Evolutionary conservation across 352 stramenopile species (phyloP), one percentile per base, ranked within the genome.

Genomic region (Poterioochromonas sp.): DNA sequence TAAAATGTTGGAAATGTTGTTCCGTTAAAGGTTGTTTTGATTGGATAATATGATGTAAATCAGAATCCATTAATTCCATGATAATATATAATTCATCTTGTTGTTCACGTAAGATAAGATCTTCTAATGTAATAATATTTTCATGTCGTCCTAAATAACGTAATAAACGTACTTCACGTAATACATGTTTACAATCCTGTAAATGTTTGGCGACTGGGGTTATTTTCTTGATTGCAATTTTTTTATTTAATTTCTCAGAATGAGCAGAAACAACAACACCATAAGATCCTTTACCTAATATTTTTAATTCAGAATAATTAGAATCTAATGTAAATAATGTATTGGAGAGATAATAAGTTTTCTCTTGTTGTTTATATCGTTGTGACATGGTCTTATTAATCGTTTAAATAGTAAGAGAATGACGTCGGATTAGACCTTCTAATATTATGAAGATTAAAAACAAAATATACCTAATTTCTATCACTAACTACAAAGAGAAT

Each of bases 141-240:
- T 93, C 87, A 44, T 87, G 88, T 12, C 92, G 70, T 71, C 83
- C 84, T 2, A 96, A 87, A 64, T 90, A 82, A 39, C 92, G 85
- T 35, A 95, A 81, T n/a, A 94, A 82, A 43, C 91, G 76, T 18
- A 95, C 85, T 81, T 95, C 90, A 2, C 90, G 88, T 0, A 95
- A 85, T 34, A 88, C 92, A 83, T 94, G 90, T 85, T 99, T 99
- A 54, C 95, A 96, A 83, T 99, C 96, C 58, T 98, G 93, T 43
- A 99, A 90, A 85, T 99, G 94, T 68, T 85, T 81, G 54, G 84
- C 85, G 12, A 90, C 89, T 49, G 91, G 90, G 1, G 89, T 85
- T 35, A 97, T 90, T 82, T 97, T 97, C 84, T 97, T 97, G 79
- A 97, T 96, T 15, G 92, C 92, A 41, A 97, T 91, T n/a, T 93